Evolutionary conservation across 805 yeast species (phyloP).

Genomic region (Starmerella powellii): DNA sequence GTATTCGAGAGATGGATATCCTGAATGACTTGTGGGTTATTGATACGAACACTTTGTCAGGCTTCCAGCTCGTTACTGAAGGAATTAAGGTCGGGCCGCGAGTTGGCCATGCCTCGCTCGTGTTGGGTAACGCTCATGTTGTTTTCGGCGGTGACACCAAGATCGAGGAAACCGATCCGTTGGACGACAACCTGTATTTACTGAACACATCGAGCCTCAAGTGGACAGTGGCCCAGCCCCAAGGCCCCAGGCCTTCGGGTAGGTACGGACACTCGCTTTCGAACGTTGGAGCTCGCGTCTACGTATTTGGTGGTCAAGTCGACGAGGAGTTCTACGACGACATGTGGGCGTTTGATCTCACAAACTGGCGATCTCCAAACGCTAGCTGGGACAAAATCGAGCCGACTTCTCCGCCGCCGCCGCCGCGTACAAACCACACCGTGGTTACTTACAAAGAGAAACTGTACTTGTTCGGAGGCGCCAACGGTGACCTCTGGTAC

Average conservation of each 20-base stretch:
- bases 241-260: slow-evolving; percentile 71
- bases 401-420: slow-evolving; percentile 36
- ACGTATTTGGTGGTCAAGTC: slow-evolving; percentile 89
- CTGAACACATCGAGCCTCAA: slow-evolving; percentile 66
- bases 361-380: slow-evolving; percentile 68
- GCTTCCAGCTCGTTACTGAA: slow-evolving; percentile 56
- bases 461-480: slow-evolving; percentile 86
- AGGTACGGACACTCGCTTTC: slow-evolving; percentile 91
- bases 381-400: slow-evolving; percentile 72
- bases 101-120: slow-evolving; percentile 86
- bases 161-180: slow-evolving; percentile 50
- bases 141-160: slow-evolving; percentile 94
- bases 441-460: slow-evolving; percentile 70
- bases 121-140: slow-evolving; percentile 90
- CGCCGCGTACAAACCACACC: slow-evolving; percentile 77
- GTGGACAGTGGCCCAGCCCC: slow-evolving; percentile 69
- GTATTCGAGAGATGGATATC: slow-evolving; percentile 80
- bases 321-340: slow-evolving; percentile 75
- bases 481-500: slow-evolving; percentile 56
- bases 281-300: slow-evolving; percentile 51
- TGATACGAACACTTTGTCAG: slow-evolving; percentile 37
- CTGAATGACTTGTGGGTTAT: slow-evolving; percentile 94
- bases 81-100: slow-evolving; percentile 73
- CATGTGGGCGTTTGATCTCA: slow-evolving; percentile 72
- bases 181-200: slow-evolving; percentile 82